phyloP scores from a whole-genome alignment of 208 protist genomes.

The Endotrypanum monterogeii region DNA sequence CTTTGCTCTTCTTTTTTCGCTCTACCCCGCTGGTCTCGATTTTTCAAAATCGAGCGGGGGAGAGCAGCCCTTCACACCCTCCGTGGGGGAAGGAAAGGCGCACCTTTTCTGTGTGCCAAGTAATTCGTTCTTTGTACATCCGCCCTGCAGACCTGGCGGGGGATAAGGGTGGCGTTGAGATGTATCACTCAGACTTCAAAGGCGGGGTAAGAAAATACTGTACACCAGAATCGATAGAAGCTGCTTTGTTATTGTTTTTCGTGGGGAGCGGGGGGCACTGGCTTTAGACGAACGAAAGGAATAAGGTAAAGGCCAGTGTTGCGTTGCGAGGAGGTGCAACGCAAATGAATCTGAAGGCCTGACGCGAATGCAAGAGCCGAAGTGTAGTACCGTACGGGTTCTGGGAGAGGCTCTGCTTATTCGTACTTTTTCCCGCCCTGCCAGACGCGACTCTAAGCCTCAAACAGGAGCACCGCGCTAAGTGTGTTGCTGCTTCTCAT shows the following conservation, averaged over 20 bases:
- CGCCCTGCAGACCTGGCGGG: too few species aligned
- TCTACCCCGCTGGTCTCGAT: background rate
- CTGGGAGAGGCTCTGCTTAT: background rate
- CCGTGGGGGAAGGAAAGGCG: background rate
- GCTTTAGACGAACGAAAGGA: too few species aligned
- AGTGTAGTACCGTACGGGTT: background rate
- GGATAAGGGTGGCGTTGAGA: too few species aligned
- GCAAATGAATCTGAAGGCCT: background rate
- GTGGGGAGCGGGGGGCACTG: too few species aligned
- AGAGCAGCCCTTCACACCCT: too few species aligned
- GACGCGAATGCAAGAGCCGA: background rate
- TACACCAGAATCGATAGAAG: too few species aligned
- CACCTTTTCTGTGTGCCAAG: too few species aligned
- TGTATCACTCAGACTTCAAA: too few species aligned
- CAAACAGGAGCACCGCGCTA: background rate
- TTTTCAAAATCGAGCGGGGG: background rate
- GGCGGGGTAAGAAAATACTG: too few species aligned
- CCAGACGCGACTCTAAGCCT: background rate
- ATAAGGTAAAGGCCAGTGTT: background rate
- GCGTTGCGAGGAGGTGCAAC: background rate
- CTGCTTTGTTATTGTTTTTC: too few species aligned
- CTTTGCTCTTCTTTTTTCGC: too few species aligned
- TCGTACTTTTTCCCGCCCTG: background rate
- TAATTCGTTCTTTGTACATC: too few species aligned
- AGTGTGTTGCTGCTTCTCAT: background rate